Conservation (phyloP, 176 grass and related monocot genomes). For the Otatea glauca region DNA sequence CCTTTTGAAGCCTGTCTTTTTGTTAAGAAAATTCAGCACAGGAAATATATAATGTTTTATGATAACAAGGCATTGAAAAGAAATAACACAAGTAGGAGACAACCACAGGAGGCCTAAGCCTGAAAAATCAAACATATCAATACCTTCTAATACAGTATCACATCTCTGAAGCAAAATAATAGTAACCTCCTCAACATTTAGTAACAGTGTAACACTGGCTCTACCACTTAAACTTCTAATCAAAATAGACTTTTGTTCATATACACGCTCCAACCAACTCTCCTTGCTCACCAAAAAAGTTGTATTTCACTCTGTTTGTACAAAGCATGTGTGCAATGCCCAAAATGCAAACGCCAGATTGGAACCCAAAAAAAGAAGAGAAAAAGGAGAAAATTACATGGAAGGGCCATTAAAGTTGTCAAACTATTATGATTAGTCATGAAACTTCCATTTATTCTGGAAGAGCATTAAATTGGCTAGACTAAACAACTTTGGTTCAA, state of each 20-base stretch:
- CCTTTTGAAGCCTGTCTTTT: slow-evolving; percentile 60
- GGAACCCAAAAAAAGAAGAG: not conserved
- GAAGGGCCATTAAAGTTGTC: not conserved
- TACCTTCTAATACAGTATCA: not conserved
- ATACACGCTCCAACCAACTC: no score
- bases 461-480: not conserved
- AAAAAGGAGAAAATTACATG: not conserved
- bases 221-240: no score
- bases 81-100: not conserved
- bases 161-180: not conserved
- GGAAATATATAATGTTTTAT: not conserved
- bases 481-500: not conserved
- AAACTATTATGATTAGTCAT: not conserved
- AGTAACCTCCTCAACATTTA: not conserved
- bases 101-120: not conserved
- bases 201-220: not conserved
- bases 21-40: slow-evolving; percentile 35
- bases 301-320: no score
- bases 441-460: not conserved
- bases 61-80: slow-evolving; percentile 28
- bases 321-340: not conserved
- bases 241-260: no score
- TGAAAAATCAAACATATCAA: not conserved
- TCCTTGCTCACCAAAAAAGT: no score
- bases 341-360: not conserved